Evolutionary conservation across 768 basidiomycete species (phyloP).

Genomic region (Pulveroboletus sp.): DNA sequence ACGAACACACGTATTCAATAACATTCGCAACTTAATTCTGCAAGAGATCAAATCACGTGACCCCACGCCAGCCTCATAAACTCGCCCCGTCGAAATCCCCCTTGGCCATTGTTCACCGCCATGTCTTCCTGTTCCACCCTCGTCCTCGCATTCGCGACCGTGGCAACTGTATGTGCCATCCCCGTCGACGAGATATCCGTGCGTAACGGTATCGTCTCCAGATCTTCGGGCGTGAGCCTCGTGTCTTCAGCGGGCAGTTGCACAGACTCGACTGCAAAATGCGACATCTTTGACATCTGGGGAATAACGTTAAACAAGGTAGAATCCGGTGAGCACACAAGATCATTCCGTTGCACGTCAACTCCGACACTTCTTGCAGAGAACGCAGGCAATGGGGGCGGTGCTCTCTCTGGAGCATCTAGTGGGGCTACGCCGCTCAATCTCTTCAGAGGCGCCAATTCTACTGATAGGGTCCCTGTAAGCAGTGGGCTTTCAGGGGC

Average conservation of each 20-base stretch:
- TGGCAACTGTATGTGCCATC: conserved; percentile 23
- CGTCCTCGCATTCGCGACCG: conserved; percentile 19
- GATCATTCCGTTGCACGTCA: neutral
- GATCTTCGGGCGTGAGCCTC: conserved; percentile 30
- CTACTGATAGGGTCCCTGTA: conserved; percentile 1
- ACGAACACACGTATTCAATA: too few relatives aligned
- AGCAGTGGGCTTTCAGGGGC: conserved; percentile 6
- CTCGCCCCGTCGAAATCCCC: conserved; percentile 1
- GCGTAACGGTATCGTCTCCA: conserved; percentile 10
- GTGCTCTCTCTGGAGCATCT: conserved; percentile 5
- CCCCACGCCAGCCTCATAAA: conserved; percentile 15
- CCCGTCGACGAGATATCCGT: conserved; percentile 22
- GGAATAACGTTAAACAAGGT: neutral
- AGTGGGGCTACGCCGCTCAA: neutral
- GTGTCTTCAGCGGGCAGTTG: conserved; percentile 17
- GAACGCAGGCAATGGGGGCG: conserved; percentile 8
- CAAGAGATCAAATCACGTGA: conserved; percentile 31
- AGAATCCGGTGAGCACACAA: conserved; percentile 9
- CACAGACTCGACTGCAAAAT: neutral
- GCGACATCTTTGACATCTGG: neutral
- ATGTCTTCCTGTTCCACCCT: conserved; percentile 26
- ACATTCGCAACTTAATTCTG: too few relatives aligned
- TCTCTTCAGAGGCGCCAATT: neutral
- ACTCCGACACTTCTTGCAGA: conserved; percentile 7
- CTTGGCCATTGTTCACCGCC: conserved; percentile 9